Conservation (phyloP, 495 filamentous ascomycete species). For the Penicillium robsamsonii region DNA sequence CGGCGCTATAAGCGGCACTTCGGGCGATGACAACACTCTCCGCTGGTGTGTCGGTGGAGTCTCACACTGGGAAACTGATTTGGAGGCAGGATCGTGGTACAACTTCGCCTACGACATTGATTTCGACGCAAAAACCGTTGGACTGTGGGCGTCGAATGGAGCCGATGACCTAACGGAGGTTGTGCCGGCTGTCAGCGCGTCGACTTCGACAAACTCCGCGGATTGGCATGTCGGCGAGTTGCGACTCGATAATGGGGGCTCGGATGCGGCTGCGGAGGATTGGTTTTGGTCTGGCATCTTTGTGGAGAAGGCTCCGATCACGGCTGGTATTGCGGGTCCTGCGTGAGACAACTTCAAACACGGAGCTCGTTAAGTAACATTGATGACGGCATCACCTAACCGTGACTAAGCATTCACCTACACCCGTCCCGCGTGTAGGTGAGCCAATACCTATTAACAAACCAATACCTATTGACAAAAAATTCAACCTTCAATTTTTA, state of each 20-base stretch:
- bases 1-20: constrained; percentile 49
- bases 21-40: constrained; percentile 45
- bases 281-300: constrained; percentile 74
- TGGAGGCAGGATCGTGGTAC: constrained; percentile 62
- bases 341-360: background rate
- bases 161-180: constrained; percentile 54
- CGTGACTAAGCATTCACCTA: no score
- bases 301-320: constrained; percentile 62
- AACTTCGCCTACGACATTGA: constrained; percentile 68
- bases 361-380: no score
- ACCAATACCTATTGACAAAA: no score
- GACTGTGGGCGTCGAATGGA: constrained; percentile 66
- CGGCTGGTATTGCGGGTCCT: constrained; percentile 54
- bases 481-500: no score
- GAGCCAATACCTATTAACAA: no score
- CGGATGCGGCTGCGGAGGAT: constrained; percentile 54
- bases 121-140: constrained; percentile 59
- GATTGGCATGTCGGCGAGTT: constrained; percentile 77
- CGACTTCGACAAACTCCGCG: constrained; percentile 62
- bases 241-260: constrained; percentile 58
- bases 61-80: constrained; percentile 52
- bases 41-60: constrained; percentile 53
- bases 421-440: no score
- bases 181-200: constrained; percentile 55
- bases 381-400: no score